phyloP scores from a whole-genome alignment of 2,329 filamentous ascomycete species.

The Ceratocystis ficicola region DNA sequence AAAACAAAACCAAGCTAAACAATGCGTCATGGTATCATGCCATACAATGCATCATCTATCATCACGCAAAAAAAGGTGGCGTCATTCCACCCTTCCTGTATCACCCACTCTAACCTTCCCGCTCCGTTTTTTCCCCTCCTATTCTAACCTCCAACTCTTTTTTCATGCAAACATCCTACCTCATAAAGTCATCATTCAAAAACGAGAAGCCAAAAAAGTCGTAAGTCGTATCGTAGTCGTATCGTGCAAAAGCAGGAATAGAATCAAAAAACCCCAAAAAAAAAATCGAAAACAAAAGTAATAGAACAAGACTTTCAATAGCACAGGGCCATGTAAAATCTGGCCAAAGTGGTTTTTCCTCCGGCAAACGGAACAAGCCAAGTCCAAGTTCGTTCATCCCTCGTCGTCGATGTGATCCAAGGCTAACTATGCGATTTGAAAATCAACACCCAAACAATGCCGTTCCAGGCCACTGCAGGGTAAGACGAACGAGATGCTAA shows the following conservation, averaged over 20 bases:
- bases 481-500: neutral
- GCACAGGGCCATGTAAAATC: neutral
- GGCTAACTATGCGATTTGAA: neutral
- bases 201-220: constrained; percentile 6
- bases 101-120: neutral
- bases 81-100: neutral
- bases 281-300: neutral
- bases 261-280: neutral
- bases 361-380: neutral
- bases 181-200: constrained; percentile 9
- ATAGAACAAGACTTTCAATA: neutral
- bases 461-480: constrained; percentile 9
- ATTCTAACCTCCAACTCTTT: neutral
- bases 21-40: constrained; percentile 9
- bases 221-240: constrained; percentile 11
- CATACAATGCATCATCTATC: constrained; percentile 12
- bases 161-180: neutral
- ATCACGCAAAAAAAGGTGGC: constrained; percentile 4
- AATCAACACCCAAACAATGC: neutral
- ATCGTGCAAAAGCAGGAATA: constrained; percentile 4
- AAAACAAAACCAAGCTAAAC: neutral
- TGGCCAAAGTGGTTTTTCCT: neutral
- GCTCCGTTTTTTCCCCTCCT: neutral
- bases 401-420: neutral
- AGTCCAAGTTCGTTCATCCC: neutral